Base-by-base conservation (phyloP, 371 early-diverging fungal species). In the Vairimorpha necatrix region DNA sequence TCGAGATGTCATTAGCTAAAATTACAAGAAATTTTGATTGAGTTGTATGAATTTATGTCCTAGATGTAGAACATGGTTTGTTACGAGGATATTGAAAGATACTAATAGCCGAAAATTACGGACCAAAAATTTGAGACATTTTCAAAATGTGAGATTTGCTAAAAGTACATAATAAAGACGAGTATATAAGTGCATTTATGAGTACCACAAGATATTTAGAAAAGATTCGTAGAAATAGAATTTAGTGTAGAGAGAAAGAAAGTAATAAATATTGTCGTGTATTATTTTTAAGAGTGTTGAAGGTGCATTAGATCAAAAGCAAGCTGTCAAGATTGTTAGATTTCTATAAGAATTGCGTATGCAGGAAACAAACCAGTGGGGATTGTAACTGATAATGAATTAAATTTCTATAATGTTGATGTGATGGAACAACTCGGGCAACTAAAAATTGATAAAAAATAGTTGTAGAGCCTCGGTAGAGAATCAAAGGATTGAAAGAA, bases 401-500 rank as follows among this genome's bases (percentile, higher is more conserved):
- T 33, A 39, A 63, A 72, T 39, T 72, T 61, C 42, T 13, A 16
- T 30, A 62, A 26, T 26, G 42, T 32, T 9, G 22, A 62, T 7
- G 14, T 58, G 54, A 61, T 16, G 33, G 56, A 61, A 47, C 28
- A 6, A 26, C 36, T 13, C 36, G 28, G 39, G 22, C 42, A 42
- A 42, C 42, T 42, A 42, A 42, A 42, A 11, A 42, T 42, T 42
- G 11, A 42, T 42, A 7, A 42, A 67, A 20, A 38, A 58, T 39
- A 28, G 50, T 30, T 30, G 6, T 67, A 34, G 54, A 74, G 34
- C 14, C 39, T n/a, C 75, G 67, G 66, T 46, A 28, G 54, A 67
- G 54, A 66, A 67, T 66, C 58, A 53, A 34, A 39, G 75, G 34
- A 56, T 74, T 2, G 75, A 74, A 42, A 74, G 75, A 65, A 7